phyloP scores from a whole-genome alignment of 2,329 filamentous ascomycete species.

The Xylariaceae sp. region DNA sequence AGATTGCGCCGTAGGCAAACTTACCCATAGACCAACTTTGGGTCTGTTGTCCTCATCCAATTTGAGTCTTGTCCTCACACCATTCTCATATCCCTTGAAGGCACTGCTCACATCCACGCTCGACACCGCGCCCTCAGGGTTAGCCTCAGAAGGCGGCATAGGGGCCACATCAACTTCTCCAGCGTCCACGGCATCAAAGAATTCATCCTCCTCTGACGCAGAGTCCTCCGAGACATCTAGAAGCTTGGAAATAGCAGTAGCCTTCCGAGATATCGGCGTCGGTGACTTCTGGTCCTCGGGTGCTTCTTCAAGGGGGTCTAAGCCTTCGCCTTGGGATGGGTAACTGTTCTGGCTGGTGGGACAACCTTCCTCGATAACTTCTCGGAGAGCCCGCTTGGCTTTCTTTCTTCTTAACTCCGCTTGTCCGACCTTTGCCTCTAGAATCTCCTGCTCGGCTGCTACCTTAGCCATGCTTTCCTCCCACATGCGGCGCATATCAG shows the following conservation, averaged over 20 bases:
- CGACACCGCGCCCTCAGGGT: conserved; percentile 37
- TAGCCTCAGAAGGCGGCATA: conserved; percentile 50
- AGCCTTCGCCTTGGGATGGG: conserved; percentile 26
- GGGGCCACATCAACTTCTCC: conserved; percentile 77
- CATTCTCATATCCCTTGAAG: conserved; percentile 88
- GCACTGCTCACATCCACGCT: conserved; percentile 65
- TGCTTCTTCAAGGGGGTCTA: conserved; percentile 35
- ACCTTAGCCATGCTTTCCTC: conserved; percentile 98
- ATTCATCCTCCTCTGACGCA: conserved; percentile 82
- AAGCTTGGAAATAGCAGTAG: conserved; percentile 64
- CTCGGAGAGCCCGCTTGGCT: conserved; percentile 82
- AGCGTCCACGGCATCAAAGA: conserved; percentile 94
- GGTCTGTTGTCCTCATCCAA: conserved; percentile 90
- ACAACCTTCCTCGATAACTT: conserved; percentile 61
- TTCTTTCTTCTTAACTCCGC: conserved; percentile 84
- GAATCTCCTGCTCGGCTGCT: conserved; percentile 86
- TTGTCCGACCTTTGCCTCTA: conserved; percentile 82
- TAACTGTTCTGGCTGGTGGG: conserved; percentile 31
- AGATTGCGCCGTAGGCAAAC: conserved; percentile 28
- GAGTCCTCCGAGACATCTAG: conserved; percentile 68
- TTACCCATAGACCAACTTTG: conserved; percentile 92
- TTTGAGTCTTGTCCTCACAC: conserved; percentile 71
- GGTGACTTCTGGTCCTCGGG: conserved; percentile 37
- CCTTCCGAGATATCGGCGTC: conserved; percentile 47
- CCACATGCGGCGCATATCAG: conserved; percentile 91